Conservation (phyloP, 2,329 filamentous ascomycete genomes). For the Fusarium nanum region DNA sequence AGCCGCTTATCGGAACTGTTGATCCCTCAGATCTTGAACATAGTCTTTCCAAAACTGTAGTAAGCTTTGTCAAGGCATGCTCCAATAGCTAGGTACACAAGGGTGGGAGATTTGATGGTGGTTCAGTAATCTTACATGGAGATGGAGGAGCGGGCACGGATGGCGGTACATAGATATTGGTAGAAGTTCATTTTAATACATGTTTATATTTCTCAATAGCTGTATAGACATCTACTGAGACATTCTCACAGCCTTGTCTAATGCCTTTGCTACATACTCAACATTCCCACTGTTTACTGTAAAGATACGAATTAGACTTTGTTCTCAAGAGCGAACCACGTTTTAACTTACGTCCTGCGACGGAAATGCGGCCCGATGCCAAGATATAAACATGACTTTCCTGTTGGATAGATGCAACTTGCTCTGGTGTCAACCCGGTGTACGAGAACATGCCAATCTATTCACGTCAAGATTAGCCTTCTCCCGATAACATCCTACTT, state of each 20-base stretch:
- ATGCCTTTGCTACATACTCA: not conserved
- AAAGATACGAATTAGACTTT: not conserved
- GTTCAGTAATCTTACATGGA: too few species aligned
- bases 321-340: accelerated
- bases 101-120: too few species aligned
- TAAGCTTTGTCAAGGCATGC: conserved; percentile 30
- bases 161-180: too few species aligned
- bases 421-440: not conserved
- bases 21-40: conserved; percentile 30
- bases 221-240: not conserved
- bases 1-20: conserved; percentile 19
- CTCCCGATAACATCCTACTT: not conserved
- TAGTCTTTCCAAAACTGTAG: conserved; percentile 38
- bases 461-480: not conserved
- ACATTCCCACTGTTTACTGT: not conserved
- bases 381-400: not conserved
- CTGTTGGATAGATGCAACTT: not conserved
- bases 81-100: not conserved
- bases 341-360: not conserved
- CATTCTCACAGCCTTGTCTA: not conserved
- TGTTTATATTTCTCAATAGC: too few species aligned
- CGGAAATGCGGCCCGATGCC: not conserved
- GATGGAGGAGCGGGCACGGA: too few species aligned
- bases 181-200: too few species aligned
- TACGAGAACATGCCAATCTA: not conserved